Conservation (phyloP, 257 asterid genomes). For the Penstemon davidsonii region DNA sequence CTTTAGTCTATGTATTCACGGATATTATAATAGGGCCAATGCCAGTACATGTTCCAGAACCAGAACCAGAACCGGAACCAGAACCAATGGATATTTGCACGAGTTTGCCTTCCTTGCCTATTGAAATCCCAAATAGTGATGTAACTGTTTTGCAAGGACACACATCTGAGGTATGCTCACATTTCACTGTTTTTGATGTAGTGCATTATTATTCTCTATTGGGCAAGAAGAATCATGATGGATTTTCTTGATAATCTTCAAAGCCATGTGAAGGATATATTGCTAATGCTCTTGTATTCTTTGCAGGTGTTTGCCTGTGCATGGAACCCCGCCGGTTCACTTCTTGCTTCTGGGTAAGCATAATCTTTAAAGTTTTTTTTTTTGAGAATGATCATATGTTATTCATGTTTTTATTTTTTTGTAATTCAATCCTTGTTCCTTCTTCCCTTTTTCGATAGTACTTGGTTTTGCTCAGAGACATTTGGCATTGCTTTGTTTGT, state of each 20-base stretch:
- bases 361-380: slow-evolving; percentile 19
- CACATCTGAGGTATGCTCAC: slow-evolving; percentile 80
- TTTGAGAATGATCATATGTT: slow-evolving; percentile 8
- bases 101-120: slow-evolving; percentile 53
- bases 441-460: not conserved
- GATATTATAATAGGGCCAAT: slow-evolving; percentile 49
- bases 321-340: slow-evolving; percentile 90
- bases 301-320: slow-evolving; percentile 98
- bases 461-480: slow-evolving; percentile 7
- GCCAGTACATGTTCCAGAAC: too few relatives aligned
- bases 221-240: slow-evolving; percentile 4
- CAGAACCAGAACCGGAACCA: too few relatives aligned
- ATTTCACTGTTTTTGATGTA: slow-evolving; percentile 8
- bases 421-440: not conserved
- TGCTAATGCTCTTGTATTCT: slow-evolving; percentile 30
- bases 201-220: not conserved
- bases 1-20: slow-evolving; percentile 29
- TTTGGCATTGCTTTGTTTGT: slow-evolving; percentile 10
- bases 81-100: slow-evolving; percentile 91
- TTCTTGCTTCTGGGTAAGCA: slow-evolving; percentile 98
- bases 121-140: slow-evolving; percentile 70
- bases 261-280: slow-evolving; percentile 17
- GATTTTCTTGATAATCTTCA: slow-evolving; percentile 15
- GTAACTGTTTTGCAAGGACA: slow-evolving; percentile 88
- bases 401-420: not conserved